A percentile compares a stretch with the other conserved stretches of the same genome.
These are phyloP conservation scores for Ilex aquifolium DNA, from an alignment of 257 asterid genomes.

Conservation along the genomic window DNA sequence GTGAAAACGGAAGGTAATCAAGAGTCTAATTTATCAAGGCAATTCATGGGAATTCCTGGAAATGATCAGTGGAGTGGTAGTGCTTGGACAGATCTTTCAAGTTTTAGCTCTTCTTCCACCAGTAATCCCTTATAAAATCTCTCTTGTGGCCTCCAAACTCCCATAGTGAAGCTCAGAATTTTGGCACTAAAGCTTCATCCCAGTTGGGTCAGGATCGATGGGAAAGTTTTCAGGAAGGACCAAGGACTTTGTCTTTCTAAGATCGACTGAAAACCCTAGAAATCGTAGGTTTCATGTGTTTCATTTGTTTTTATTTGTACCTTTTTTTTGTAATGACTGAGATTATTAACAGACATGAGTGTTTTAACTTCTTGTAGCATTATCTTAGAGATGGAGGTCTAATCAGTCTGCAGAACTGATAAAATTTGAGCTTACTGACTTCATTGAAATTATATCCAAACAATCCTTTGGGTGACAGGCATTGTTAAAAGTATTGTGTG, in stretches of 20 bases:
- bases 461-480: too few relatives aligned
- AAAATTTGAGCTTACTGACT: too few relatives aligned
- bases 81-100: constrained; percentile 70
- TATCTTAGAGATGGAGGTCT: constrained; percentile 11
- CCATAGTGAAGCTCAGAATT: constrained; percentile 15
- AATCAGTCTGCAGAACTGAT: background rate
- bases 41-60: constrained; percentile 37
- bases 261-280: constrained; percentile 49
- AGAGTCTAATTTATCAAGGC: constrained; percentile 40
- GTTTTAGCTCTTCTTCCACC: constrained; percentile 72
- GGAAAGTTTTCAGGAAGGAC: background rate
- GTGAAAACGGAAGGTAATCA: constrained; percentile 60
- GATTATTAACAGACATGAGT: constrained; percentile 4
- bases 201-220: too few relatives aligned
- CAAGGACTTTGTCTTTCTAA: background rate
- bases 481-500: too few relatives aligned
- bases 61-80: constrained; percentile 46
- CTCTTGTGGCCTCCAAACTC: too few relatives aligned
- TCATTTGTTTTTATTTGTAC: constrained; percentile 7
- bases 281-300: constrained; percentile 24
- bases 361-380: constrained; percentile 28
- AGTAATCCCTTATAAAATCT: constrained; percentile 42
- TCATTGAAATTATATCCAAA: too few relatives aligned
- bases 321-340: constrained; percentile 3
- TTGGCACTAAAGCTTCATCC: constrained; percentile 10